Evolutionary conservation across 495 filamentous ascomycete genomes (phyloP), one percentile per base, ranked within the genome.

Genomic region (Patellaria atrata): DNA sequence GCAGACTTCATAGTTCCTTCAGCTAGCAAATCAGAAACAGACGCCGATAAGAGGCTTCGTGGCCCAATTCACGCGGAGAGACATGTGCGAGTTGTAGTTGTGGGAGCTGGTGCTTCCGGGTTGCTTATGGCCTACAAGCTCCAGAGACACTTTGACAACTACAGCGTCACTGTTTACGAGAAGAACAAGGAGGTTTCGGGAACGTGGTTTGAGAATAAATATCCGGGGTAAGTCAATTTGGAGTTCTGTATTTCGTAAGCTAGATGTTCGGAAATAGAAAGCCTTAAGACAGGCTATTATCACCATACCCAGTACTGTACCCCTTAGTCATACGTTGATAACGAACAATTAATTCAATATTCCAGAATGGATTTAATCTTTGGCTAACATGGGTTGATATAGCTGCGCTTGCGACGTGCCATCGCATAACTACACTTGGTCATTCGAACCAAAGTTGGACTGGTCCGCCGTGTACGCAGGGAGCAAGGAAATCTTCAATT

Each of bases 321-420:
- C n/a, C n/a, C n/a, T 7, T 30, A 38, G 15, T 35, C 31, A 1
- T 26, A 27, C 14, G 35, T 36, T 20, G 32, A 21, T 3, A n/a
- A n/a, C n/a, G n/a, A n/a, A n/a, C n/a, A n/a, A n/a, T n/a, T n/a
- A n/a, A n/a, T n/a, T n/a, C n/a, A n/a, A n/a, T n/a, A n/a, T n/a
- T n/a, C n/a, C n/a, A n/a, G n/a, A n/a, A n/a, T n/a, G n/a, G n/a
- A n/a, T n/a, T n/a, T n/a, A n/a, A n/a, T n/a, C n/a, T n/a, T n/a
- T n/a, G n/a, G 22, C 22, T 38, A 28, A 43, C 2, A 39, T 24
- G 13, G 11, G 15, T n/a, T 43, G 17, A 14, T 7, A 12, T 29
- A 43, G 41, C 50, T 50, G 62, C 55, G 48, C 58, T 52, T 56
- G 63, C 58, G 47, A 58, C 6, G 46, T 55, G 4, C 56, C 51